These are phyloP conservation scores for Begonia loranthoides DNA, from an alignment of 306 rosid species.

Conservation along the genomic window DNA sequence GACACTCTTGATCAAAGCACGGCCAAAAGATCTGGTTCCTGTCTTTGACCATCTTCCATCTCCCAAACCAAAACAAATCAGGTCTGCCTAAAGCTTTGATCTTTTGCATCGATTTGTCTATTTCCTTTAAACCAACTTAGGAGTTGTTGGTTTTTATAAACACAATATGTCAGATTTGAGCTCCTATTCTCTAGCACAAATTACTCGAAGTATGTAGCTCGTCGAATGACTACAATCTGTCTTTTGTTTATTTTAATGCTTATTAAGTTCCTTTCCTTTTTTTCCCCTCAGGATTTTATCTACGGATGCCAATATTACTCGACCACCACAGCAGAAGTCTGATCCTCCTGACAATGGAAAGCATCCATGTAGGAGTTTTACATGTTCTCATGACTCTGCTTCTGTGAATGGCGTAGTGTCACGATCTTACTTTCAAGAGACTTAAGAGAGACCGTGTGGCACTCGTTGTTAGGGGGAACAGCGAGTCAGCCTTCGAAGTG, in stretches of 20 bases:
- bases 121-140: background rate
- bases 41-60: constrained; percentile 46
- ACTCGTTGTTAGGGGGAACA: no score
- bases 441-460: no score
- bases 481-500: no score
- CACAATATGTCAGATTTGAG: no score
- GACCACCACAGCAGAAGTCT: constrained; percentile 14
- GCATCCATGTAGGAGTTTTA: constrained; percentile 25
- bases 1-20: constrained; percentile 49
- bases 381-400: constrained; percentile 25
- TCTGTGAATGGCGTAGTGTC: constrained; percentile 21
- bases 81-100: constrained; percentile 26
- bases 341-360: constrained; percentile 30
- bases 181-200: no score
- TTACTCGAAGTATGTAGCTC: no score
- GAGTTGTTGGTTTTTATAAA: background rate
- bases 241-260: background rate
- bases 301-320: constrained; percentile 19
- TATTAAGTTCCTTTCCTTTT: background rate
- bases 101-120: background rate
- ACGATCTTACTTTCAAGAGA: no score
- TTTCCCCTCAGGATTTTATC: constrained; percentile 25
- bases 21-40: constrained; percentile 72
- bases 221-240: no score
- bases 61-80: constrained; percentile 37